Evolutionary conservation across 2,329 filamentous ascomycete genomes (phyloP), one percentile per base, ranked within the genome.

Genomic region (Dactylellina haptotyla): DNA sequence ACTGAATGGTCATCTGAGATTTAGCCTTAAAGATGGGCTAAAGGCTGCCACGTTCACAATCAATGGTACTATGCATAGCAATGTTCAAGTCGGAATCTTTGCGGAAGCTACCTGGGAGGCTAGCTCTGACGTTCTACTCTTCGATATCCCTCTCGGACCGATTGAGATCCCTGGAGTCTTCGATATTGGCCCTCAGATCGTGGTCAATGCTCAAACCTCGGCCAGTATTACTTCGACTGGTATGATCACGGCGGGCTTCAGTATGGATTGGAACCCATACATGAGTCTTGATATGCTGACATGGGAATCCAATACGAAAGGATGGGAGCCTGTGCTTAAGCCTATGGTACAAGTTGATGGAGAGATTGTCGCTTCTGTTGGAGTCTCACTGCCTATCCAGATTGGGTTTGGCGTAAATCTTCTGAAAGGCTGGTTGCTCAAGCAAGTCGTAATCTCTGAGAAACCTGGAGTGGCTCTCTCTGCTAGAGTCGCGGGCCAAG

Each of bases 1-100:
- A 14, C 46, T 72, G 16, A 72, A 64, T 9, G 67, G 67, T 9
- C 59, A 72, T 41, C n/a, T 72, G 4, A 61, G 14, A 5, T 72
- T 72, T 28, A 72, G 67, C 28, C 54, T 72, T 3, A 64, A 65
- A 18, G 53, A 65, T 32, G 67, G 67, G 4, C 25, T 72, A 23
- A 65, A 65, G 18, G 53, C 67, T 18, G 59, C 67, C n/a, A 54
- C 67, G 1, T 72, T 72, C 39, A 72, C 61, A 14, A 65, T 72
- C 51, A 72, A 72, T 28, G 67, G 67, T 37, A 72, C 59, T 2
- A 65, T 72, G 59, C 59, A 56, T 8, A 61, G 59, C 12, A 72
- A 64, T 14, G 32, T 72, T 12, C 59, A 65, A 23, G 46, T 72
- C 16, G 67, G 67, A 10, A 53, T 72, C 9, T 59, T 37, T 41